Base-by-base conservation (phyloP, 257 asterid genomes). In the Fraxinus quadrangulata region DNA sequence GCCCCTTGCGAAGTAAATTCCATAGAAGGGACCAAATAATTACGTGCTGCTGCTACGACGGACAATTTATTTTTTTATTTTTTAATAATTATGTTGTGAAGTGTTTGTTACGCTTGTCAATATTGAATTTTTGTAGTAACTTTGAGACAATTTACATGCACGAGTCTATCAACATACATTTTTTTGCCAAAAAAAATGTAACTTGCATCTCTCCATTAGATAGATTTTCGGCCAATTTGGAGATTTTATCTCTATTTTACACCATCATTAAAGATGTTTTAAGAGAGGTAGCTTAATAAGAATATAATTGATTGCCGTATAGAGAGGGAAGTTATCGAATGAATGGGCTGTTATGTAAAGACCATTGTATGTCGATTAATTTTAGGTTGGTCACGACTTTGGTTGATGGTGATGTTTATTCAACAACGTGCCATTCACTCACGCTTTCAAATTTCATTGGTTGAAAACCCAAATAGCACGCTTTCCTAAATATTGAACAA, bases 1-100 rank as follows among this genome's bases (percentile, higher is more conserved):
- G 14, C 75, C 76, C 39, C 59, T 81, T 78, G 75, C 81, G 81
- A 39, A 67, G 87, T 79, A 78, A 84, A 77, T 81, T 81, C 87
- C 83, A 78, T 76, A 56, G 40, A 80, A 14, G 63, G 81, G 23
- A 81, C 85, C 81, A 81, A 71, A 66, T 49, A 7, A 11, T 56
- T 17, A 39, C 30, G 34, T 34, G 70, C 67, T 42, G 49, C 74
- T 21, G 0, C 17, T 39, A 54, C 73, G 28, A 75, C 73, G 1
- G 45, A 33, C 37, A 40, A 30, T 42, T 69, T 17, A 14, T 17
- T 51, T 51, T 34, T 34, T 3, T 2, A 14, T 51, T 34, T 34
- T 3, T 2, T 6, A 0, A 31, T 70, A 40, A 26, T 3, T n/a
- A n/a, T 40, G 14, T 40, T 37, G 42, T 7, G 42, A 37, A 4